Evolutionary conservation across 345 rosid genomes (phyloP).

Genomic region (Eucalyptus melliodora): DNA sequence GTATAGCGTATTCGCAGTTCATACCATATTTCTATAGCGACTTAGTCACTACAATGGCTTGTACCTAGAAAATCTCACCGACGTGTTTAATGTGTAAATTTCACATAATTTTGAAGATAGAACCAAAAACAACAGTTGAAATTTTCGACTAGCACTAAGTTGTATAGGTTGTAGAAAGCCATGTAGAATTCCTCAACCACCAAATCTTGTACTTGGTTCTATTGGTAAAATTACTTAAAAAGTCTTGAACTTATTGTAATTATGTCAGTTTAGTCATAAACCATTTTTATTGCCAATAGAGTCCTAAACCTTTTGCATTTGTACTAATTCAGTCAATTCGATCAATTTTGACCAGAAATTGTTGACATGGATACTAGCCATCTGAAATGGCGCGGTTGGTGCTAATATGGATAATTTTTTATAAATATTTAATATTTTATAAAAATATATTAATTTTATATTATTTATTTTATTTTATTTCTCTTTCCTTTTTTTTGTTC

Average conservation of each 20-base stretch:
- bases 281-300: background rate
- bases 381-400: fast-evolving
- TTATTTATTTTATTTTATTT: too few relatives aligned
- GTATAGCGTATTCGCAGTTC: background rate
- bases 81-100: background rate
- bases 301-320: too few relatives aligned
- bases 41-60: background rate
- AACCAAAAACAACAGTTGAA: background rate
- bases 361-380: background rate
- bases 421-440: too few relatives aligned
- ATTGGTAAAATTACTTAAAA: background rate
- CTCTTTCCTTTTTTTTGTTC: too few relatives aligned
- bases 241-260: too few relatives aligned
- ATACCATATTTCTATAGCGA: background rate
- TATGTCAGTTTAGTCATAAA: too few relatives aligned
- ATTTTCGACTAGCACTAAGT: background rate
- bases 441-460: too few relatives aligned
- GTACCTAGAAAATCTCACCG: background rate
- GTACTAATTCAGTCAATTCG: too few relatives aligned
- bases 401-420: background rate
- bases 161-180: too few relatives aligned
- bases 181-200: background rate
- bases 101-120: background rate
- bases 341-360: background rate
- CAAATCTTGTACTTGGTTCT: background rate